Conservation (phyloP, 2,329 filamentous ascomycete species). For the Aspergillus niger region DNA sequence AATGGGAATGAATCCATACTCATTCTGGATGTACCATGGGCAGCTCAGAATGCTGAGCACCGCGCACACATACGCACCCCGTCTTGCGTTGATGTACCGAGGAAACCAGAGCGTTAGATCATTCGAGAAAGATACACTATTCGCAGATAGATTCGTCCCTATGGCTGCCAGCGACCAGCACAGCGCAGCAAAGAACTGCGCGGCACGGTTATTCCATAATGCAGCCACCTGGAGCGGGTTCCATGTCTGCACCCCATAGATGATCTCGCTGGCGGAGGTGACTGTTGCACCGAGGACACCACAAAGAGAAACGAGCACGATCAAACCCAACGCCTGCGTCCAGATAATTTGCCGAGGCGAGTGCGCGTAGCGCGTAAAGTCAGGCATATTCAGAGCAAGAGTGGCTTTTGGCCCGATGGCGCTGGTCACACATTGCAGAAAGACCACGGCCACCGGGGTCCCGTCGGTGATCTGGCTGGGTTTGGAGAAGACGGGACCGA, state of each 20-base stretch:
- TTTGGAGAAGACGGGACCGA: slow-evolving; percentile 16
- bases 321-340: slow-evolving; percentile 12
- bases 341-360: slow-evolving; percentile 8
- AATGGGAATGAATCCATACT: background rate
- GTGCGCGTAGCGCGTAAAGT: slow-evolving; percentile 17
- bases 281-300: slow-evolving; percentile 16
- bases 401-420: slow-evolving; percentile 16
- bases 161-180: slow-evolving; percentile 14
- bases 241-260: slow-evolving; percentile 16
- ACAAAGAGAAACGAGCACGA: slow-evolving; percentile 13
- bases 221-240: slow-evolving; percentile 14
- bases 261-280: slow-evolving; percentile 12
- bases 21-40: background rate
- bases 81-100: background rate
- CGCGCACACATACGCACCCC: background rate
- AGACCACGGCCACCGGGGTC: slow-evolving; percentile 14
- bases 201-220: slow-evolving; percentile 14
- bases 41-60: background rate
- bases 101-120: background rate
- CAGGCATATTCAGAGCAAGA: slow-evolving; percentile 12
- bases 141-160: slow-evolving; percentile 15
- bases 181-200: slow-evolving; percentile 15
- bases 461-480: slow-evolving; percentile 14
- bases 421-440: slow-evolving; percentile 15
- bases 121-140: slow-evolving; percentile 14